Evolutionary conservation across 257 asterid species (phyloP), one percentile per base, ranked within the genome.

Genomic region (Schizonepeta tenuifolia): DNA sequence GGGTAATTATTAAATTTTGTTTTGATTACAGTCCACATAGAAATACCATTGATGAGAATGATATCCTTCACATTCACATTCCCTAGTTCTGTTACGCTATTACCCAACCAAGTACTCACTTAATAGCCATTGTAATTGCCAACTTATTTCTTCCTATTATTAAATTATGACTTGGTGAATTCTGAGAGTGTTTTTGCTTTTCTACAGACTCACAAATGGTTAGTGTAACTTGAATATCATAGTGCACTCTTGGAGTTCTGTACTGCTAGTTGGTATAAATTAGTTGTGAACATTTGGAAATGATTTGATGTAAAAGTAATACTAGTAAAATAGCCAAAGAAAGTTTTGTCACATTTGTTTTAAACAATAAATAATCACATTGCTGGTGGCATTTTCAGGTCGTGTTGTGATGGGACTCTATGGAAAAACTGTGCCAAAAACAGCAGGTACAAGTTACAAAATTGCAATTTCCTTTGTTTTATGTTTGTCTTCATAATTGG

Each of bases 331-430:
- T 54, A 66, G 26, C 75, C 60, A 14, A 26, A 35, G 70, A 14
- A 26, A 35, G 70, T 67, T 28, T 24, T 63, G 17, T 51, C 47
- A n/a, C 51, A 4, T 6, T 26, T 20, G 55, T 75, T 68, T 75
- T 49, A 50, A 67, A 69, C 31, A 26, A 13, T 54, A 15, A 33
- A 17, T 44, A 56, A 55, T 43, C 24, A 54, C 63, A 43, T 54
- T 65, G 18, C 56, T 58, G 59, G 61, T 69, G 70, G 56, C 59
- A 49, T 65, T 77, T 79, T 76, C 88, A 93, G 97, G 97, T 81
- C 95, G 96, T 4, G 73, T 93, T 38, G 86, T 86, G 80, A 90
- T 93, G 79, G 97, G 97, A 47, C 94, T 93, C 31, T 90, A 82
- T 59, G 98, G 98, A 18, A 85, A 87, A 72, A 79, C 82, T 22